Conservation (phyloP, 2,329 filamentous ascomycete species). For the Verticillium zaregamsianum region DNA sequence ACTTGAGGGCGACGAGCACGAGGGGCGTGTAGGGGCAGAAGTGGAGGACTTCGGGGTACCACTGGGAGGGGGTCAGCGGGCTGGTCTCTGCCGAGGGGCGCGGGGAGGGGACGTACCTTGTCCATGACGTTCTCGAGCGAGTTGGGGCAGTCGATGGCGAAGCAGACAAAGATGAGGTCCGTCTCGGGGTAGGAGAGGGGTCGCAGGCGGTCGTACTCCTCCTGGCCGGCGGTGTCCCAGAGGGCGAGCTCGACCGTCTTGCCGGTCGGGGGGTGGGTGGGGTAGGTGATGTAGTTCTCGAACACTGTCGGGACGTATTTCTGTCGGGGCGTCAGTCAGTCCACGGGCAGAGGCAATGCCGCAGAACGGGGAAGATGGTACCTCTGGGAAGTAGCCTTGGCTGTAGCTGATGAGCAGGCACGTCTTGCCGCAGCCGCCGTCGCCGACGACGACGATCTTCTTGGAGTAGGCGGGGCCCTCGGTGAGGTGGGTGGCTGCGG, state of each 20-base stretch:
- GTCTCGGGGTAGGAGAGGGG: constrained; percentile 98
- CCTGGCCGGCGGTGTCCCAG: constrained; percentile 98
- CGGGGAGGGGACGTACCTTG: constrained; percentile 62
- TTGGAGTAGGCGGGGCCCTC: constrained; percentile 93
- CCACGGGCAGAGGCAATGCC: no score
- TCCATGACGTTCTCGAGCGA: constrained; percentile 98
- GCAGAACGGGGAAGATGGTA: constrained; percentile 34
- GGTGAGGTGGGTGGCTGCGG: constrained; percentile 78
- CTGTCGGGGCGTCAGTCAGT: constrained; percentile 40
- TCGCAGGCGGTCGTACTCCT: constrained; percentile 94
- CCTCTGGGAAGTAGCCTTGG: constrained; percentile 98
- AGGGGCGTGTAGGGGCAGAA: constrained; percentile 98
- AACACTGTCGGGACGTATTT: constrained; percentile 99
- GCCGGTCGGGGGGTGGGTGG: constrained; percentile 78
- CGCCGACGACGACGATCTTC: constrained; percentile 98
- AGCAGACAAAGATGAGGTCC: constrained; percentile 96
- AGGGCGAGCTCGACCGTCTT: constrained; percentile 95
- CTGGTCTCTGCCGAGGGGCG: constrained; percentile 17
- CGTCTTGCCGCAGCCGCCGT: constrained; percentile 97
- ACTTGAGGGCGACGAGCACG: constrained; percentile 93
- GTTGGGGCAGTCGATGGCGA: constrained; percentile 97
- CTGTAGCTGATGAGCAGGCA: constrained; percentile 98
- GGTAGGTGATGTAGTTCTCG: constrained; percentile 99
- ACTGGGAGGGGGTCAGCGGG: constrained; percentile 50
- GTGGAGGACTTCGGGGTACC: constrained; percentile 98